Base-by-base conservation (phyloP, 768 basidiomycete genomes). In the Lentinula sp. region DNA sequence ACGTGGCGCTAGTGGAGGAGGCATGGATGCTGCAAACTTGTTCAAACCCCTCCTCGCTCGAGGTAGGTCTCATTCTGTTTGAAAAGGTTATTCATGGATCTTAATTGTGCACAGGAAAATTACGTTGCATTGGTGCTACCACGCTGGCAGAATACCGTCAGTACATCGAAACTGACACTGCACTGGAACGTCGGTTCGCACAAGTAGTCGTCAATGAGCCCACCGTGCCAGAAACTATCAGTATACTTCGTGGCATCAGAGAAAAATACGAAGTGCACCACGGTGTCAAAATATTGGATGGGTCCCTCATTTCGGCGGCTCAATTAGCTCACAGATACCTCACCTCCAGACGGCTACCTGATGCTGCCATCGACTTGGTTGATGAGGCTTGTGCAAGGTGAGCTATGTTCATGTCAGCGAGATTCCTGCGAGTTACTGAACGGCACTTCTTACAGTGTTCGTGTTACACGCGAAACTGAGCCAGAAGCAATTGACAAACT, bases 171-270 rank as follows among this genome's bases (percentile, higher is more conserved):
- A 91, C 88, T 51, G 95, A 96, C 67, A 87, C 91, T 36, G 94
- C 94, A 6, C 79, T 96, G 57, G 94, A 95, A 68, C 85, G 95
- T 64, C 83, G 95, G 65, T 95, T 96, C 72, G 93, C 95, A 2
- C 94, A 97, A 71, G 94, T 98, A 45, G 69, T 95, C 32, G 86
- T 98, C 62, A 94, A 94, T 66, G 96, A 98, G 70, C 96, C 96
- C 0, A 76, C 78, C 10, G 95, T 98, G 0, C 73, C 88, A 4
- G 94, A 96, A 65, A 90, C 96, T 0, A 94, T 98, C 75, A 90
- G 83, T 65, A 98, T 98, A 63, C 81, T 98, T 41, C 88, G 96
- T 65, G 96, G 96, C 61, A 93, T 57, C 39, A 48, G 91, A 46
- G 94, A 96, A 70, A 93, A 93, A 72, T 97, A 97, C 71, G 90